phyloP scores from a whole-genome alignment of 352 stramenopile species.

The Phytophthora quininea region DNA sequence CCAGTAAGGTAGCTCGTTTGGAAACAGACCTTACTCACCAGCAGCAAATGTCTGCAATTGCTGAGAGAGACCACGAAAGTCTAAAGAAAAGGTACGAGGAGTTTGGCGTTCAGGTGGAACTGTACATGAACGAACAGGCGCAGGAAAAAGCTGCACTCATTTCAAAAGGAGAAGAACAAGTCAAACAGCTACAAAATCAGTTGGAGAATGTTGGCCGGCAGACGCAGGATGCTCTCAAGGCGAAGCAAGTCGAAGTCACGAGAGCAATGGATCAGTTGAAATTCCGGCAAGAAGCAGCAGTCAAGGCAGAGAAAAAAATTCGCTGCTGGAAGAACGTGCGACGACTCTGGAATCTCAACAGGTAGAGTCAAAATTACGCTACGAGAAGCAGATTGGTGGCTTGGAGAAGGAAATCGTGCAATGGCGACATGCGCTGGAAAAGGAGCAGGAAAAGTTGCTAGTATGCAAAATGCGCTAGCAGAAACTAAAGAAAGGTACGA shows the following conservation, averaged over 20 bases:
- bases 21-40: constrained; percentile 55
- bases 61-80: constrained; percentile 62
- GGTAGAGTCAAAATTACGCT: constrained; percentile 49
- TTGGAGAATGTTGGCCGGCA: constrained; percentile 43
- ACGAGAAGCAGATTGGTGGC: constrained; percentile 40
- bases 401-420: constrained; percentile 67
- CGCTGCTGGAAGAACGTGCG: constrained; percentile 45
- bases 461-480: constrained; percentile 28
- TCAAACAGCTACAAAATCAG: constrained; percentile 43
- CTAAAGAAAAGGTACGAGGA: constrained; percentile 74
- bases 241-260: constrained; percentile 61
- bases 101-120: constrained; percentile 74
- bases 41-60: constrained; percentile 30
- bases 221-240: constrained; percentile 48
- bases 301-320: constrained; percentile 57
- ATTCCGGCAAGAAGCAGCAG: constrained; percentile 58
- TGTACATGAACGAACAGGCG: constrained; percentile 76
- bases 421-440: constrained; percentile 50
- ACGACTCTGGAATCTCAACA: constrained; percentile 35
- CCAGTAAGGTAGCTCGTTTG: constrained; percentile 51
- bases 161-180: constrained; percentile 38
- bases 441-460: constrained; percentile 47
- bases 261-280: constrained; percentile 60
- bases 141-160: constrained; percentile 49
- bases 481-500: constrained; percentile 59